These are phyloP conservation scores for Leishmania mexicana DNA, from an alignment of 208 protist genomes.

Conservation along the genomic window DNA sequence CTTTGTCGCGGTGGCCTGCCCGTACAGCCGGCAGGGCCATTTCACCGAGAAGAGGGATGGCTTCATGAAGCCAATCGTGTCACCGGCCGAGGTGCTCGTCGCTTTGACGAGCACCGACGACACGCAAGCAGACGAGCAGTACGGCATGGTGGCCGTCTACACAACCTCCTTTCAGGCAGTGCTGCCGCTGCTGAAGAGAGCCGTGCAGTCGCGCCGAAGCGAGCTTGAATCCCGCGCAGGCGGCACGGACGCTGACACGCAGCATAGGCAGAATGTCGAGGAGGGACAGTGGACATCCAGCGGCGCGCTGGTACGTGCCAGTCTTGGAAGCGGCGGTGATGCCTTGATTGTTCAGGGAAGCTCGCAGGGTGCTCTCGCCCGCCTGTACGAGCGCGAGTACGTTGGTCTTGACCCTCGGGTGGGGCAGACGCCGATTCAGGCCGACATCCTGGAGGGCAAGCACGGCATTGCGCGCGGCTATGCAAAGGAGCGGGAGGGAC, in stretches of 20 bases:
- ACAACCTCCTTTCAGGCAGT: constrained; percentile 65
- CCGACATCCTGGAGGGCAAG: constrained; percentile 59
- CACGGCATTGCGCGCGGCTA: constrained; percentile 88
- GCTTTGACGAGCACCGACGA: constrained; percentile 52
- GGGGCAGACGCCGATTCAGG: constrained; percentile 81
- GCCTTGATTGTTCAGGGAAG: constrained; percentile 23
- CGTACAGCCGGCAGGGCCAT: constrained; percentile 74
- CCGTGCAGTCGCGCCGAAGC: constrained; percentile 6
- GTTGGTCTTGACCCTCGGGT: constrained; percentile 75
- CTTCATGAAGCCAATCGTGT: constrained; percentile 90
- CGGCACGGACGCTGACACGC: constrained; percentile 1
- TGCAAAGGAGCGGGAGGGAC: constrained; percentile 44
- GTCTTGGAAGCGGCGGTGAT: constrained; percentile 10
- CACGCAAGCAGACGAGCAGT: constrained; percentile 33
- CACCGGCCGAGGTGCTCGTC: constrained; percentile 83
- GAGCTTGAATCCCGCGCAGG: not conserved
- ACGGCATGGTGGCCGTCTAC: constrained; percentile 62
- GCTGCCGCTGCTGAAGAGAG: constrained; percentile 29
- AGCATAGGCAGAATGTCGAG: not conserved
- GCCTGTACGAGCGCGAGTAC: constrained; percentile 75
- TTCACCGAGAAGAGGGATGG: constrained; percentile 75
- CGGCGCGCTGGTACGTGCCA: constrained; percentile 26
- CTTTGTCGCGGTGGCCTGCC: constrained; percentile 88
- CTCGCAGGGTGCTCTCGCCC: constrained; percentile 50
- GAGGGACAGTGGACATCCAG: constrained; percentile 19